Conservation (phyloP, 768 basidiomycete genomes). For the Scleroderma bovista region DNA sequence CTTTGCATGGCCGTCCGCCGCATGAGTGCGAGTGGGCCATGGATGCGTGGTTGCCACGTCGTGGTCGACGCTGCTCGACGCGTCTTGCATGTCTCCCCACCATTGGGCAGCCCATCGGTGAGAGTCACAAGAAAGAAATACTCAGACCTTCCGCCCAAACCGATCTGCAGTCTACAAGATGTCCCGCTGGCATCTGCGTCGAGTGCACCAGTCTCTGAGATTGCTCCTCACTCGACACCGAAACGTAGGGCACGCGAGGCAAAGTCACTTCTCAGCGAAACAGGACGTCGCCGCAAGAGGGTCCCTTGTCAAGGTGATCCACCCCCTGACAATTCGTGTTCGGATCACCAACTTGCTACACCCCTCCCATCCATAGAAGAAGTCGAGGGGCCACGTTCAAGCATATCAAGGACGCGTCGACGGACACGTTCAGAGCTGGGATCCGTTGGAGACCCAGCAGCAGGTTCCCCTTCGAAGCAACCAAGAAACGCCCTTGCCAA, state of each 20-base stretch:
- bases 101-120: constrained; percentile 2
- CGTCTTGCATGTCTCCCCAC: constrained; percentile 2
- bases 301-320: background rate
- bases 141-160: constrained; percentile 46
- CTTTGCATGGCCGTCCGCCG: constrained; percentile 8
- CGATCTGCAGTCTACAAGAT: background rate
- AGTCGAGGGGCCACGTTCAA: no score
- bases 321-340: background rate
- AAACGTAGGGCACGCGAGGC: background rate
- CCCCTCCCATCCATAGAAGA: no score
- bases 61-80: constrained; percentile 6
- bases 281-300: background rate
- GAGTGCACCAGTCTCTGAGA: background rate
- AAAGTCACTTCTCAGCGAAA: background rate
- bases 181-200: background rate
- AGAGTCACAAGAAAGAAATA: constrained; percentile 45
- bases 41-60: background rate
- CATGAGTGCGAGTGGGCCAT: background rate
- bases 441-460: background rate
- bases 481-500: constrained; percentile 53
- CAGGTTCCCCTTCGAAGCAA: constrained; percentile 9
- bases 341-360: background rate
- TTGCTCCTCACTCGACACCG: no score
- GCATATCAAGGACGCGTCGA: no score
- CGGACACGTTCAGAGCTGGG: background rate